Evolutionary conservation across 1,284 basidiomycete species (phyloP).

Genomic region (Irpex sp.): DNA sequence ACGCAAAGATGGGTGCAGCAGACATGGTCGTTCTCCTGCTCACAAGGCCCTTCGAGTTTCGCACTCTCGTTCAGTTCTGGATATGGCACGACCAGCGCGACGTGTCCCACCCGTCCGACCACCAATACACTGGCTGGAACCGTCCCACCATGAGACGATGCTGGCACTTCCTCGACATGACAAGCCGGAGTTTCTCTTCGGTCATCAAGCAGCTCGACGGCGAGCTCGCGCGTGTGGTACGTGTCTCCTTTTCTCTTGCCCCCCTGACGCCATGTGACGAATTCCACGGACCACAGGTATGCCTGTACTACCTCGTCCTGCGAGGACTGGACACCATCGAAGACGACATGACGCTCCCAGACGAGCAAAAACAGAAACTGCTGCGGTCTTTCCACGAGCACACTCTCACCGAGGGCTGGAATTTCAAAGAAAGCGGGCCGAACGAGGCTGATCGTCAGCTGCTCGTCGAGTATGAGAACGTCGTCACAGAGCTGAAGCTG

Average conservation of each 20-base stretch:
- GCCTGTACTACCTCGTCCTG: constrained; percentile 94
- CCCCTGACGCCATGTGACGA: neutral
- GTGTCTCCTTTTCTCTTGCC: constrained; percentile 28
- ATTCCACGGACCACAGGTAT: constrained; percentile 53
- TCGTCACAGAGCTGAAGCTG: constrained; percentile 80
- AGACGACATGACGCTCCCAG: constrained; percentile 96
- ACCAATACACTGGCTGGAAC: constrained; percentile 80
- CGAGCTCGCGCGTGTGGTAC: constrained; percentile 86
- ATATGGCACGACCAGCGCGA: constrained; percentile 81
- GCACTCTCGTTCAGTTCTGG: constrained; percentile 74
- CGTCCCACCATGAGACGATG: constrained; percentile 83
- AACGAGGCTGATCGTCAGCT: constrained; percentile 90
- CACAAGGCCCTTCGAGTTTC: constrained; percentile 77
- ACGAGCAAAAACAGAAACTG: constrained; percentile 83
- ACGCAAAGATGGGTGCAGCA: constrained; percentile 30
- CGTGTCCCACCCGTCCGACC: constrained; percentile 69
- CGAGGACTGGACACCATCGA: constrained; percentile 95
- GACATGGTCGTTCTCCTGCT: constrained; percentile 55
- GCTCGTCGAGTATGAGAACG: constrained; percentile 81
- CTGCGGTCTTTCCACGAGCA: constrained; percentile 84
- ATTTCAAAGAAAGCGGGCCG: constrained; percentile 79
- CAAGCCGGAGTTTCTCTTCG: constrained; percentile 87
- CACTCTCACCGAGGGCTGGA: constrained; percentile 86
- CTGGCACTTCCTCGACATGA: constrained; percentile 89
- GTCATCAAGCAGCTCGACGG: constrained; percentile 98